These are phyloP conservation scores for Kazachstania kunashirensis DNA, from an alignment of 805 yeast species.

Conservation along the genomic window DNA sequence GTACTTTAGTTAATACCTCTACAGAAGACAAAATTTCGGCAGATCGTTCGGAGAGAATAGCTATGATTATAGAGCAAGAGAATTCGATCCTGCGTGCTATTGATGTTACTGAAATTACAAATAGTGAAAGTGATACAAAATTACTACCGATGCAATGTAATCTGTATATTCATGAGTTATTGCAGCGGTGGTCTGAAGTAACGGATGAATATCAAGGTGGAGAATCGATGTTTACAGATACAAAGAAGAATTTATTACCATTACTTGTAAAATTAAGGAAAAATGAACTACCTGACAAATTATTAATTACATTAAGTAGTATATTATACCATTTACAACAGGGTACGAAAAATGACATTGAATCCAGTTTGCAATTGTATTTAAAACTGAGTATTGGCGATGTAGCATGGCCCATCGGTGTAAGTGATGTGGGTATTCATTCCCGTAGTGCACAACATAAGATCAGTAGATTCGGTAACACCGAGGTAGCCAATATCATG, in stretches of 20 bases:
- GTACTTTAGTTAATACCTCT: no score
- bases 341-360: slow-evolving; percentile 16
- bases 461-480: slow-evolving; percentile 35
- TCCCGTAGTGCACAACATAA: slow-evolving; percentile 55
- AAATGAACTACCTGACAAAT: slow-evolving; percentile 30
- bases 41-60: no score
- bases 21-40: no score
- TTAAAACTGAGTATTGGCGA: slow-evolving; percentile 74
- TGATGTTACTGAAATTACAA: no score
- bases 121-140: no score
- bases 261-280: slow-evolving; percentile 45
- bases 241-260: slow-evolving; percentile 42
- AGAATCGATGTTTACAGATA: slow-evolving; percentile 32
- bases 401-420: slow-evolving; percentile 90
- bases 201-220: slow-evolving; percentile 10
- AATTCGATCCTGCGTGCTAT: no score
- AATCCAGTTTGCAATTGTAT: slow-evolving; percentile 45
- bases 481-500: slow-evolving; percentile 57
- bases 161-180: slow-evolving; percentile 25
- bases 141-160: slow-evolving; percentile 39
- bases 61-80: no score
- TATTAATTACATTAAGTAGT: slow-evolving; percentile 48
- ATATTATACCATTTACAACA: slow-evolving; percentile 53
- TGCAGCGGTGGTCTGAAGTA: slow-evolving; percentile 32
- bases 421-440: slow-evolving; percentile 69